Conservation (phyloP, 441 rosid genomes). For the Brassica hybrid region DNA sequence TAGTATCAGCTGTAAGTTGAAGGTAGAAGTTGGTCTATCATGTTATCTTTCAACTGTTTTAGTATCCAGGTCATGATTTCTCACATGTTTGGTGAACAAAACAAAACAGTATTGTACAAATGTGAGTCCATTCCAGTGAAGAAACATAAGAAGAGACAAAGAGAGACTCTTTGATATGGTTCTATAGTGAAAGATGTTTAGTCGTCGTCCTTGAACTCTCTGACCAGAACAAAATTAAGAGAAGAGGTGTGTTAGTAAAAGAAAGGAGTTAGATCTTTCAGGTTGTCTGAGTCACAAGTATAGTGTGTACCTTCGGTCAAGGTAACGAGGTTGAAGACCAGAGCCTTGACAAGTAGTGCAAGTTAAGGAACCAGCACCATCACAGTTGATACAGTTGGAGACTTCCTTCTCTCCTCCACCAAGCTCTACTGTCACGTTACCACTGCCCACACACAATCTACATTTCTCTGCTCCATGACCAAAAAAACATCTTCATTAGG, state of each 20-base stretch:
- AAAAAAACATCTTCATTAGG: slow-evolving; percentile 6
- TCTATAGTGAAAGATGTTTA: slow-evolving; percentile 39
- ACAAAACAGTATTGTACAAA: slow-evolving; percentile 25
- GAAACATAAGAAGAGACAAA: slow-evolving; percentile 29
- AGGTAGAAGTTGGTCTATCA: not conserved
- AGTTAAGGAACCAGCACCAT: slow-evolving; percentile 81
- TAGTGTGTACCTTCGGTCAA: slow-evolving; percentile 99
- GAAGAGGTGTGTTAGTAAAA: not conserved
- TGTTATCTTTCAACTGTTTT: slow-evolving; percentile 11
- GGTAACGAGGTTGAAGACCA: slow-evolving; percentile 95
- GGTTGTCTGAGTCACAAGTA: too few relatives aligned
- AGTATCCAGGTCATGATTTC: slow-evolving; percentile 14
- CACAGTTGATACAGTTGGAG: slow-evolving; percentile 81
- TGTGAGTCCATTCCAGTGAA: not conserved
- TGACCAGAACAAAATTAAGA: slow-evolving; percentile 42
- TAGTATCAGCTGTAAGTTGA: slow-evolving; percentile 10
- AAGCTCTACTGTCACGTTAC: slow-evolving; percentile 67
- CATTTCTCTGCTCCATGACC: slow-evolving; percentile 67
- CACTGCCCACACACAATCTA: slow-evolving; percentile 86
- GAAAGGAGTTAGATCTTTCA: too few relatives aligned
- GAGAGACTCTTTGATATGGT: slow-evolving; percentile 10
- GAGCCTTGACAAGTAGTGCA: slow-evolving; percentile 98
- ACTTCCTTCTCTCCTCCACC: slow-evolving; percentile 83
- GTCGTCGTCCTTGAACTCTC: slow-evolving; percentile 97
- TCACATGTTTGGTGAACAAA: slow-evolving; percentile 25